Conservation (phyloP, 352 stramenopile genomes). For the Phytopythium boreale region DNA sequence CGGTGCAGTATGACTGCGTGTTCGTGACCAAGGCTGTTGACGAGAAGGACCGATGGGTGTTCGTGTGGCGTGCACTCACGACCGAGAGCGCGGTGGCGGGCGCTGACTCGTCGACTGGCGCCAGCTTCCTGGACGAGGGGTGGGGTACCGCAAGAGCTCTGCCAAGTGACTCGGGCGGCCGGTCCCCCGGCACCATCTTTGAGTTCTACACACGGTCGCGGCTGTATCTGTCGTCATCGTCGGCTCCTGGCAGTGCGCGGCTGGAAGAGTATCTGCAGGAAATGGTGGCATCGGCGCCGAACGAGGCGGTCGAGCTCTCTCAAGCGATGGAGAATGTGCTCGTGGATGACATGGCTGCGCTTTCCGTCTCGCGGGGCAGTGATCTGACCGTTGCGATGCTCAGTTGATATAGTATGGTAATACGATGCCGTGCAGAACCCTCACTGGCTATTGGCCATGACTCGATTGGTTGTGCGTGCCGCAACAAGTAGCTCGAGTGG, state of each 20-base stretch:
- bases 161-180: too few species aligned
- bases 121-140: not conserved
- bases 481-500: too few species aligned
- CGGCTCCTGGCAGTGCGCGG: not conserved
- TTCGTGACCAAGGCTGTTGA: not conserved
- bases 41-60: not conserved
- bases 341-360: not conserved
- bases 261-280: not conserved
- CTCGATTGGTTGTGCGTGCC: too few species aligned
- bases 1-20: not conserved
- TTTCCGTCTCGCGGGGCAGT: not conserved
- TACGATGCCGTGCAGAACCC: too few species aligned
- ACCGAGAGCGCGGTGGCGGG: too few species aligned
- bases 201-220: not conserved
- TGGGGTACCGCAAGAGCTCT: not conserved
- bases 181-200: not conserved
- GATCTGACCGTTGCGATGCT: too few species aligned
- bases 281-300: not conserved
- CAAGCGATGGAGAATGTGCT: constrained; percentile 4
- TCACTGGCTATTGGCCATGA: too few species aligned
- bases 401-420: too few species aligned
- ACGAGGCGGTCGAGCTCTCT: not conserved
- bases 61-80: not conserved
- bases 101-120: not conserved
- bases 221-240: not conserved